These are phyloP conservation scores for Paxillus rubicundulus DNA, from an alignment of 768 basidiomycete species.

Conservation along the genomic window DNA sequence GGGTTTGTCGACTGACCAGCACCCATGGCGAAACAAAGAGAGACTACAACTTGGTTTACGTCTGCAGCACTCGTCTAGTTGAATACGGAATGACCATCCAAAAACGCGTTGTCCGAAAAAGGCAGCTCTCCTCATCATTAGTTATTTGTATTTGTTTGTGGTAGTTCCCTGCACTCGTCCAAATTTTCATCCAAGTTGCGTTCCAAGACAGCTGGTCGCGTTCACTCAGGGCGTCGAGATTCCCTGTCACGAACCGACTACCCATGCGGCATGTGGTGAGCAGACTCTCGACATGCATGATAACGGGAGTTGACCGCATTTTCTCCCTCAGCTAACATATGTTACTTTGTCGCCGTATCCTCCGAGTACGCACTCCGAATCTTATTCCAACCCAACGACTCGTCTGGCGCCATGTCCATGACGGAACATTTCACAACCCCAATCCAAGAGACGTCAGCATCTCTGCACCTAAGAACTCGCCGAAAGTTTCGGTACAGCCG, in stretches of 20 bases:
- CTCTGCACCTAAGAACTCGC: conserved; percentile 11
- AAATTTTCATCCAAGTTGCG: conserved; percentile 26
- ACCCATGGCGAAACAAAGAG: conserved; percentile 47
- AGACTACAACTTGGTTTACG: too few species aligned
- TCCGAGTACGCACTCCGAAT: conserved; percentile 44
- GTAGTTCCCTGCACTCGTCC: conserved; percentile 4
- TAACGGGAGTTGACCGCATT: neutral
- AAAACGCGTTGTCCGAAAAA: neutral
- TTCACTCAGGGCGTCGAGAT: conserved; percentile 27
- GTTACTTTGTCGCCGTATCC: conserved; percentile 66
- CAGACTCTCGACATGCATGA: neutral
- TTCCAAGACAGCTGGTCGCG: conserved; percentile 16
- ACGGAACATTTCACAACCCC: conserved; percentile 8
- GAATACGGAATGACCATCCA: too few species aligned
- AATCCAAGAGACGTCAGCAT: conserved; percentile 14
- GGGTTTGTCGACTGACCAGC: conserved; percentile 67
- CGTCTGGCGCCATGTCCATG: conserved; percentile 16
- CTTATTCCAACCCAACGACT: conserved; percentile 21
- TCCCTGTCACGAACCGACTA: conserved; percentile 27
- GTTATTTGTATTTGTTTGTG: conserved; percentile 27
- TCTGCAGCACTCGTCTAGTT: too few species aligned
- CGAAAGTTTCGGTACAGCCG: conserved; percentile 7
- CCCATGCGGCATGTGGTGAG: conserved; percentile 59
- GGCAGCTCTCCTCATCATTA: neutral
- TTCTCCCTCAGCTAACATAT: conserved; percentile 61